Evolutionary conservation across 2,329 filamentous ascomycete species (phyloP).

Genomic region (Aspergillus fischeri): DNA sequence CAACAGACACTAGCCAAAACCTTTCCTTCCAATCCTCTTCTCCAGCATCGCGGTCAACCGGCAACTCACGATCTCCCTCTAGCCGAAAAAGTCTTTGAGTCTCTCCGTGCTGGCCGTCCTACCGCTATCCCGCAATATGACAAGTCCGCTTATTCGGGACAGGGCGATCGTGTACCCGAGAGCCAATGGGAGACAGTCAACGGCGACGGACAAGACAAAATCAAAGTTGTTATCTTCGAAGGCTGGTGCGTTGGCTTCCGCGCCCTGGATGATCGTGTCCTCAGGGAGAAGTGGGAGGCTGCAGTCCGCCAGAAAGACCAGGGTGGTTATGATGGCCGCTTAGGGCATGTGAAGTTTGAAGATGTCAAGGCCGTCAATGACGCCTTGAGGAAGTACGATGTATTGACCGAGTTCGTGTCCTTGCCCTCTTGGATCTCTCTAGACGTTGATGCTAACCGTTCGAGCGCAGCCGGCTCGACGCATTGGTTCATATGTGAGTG

Average conservation of each 20-base stretch:
- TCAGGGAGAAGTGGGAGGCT: slow-evolving; percentile 52
- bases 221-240: slow-evolving; percentile 73
- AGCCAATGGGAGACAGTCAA: slow-evolving; percentile 58
- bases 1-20: slow-evolving; percentile 62
- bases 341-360: slow-evolving; percentile 53
- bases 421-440: not conserved
- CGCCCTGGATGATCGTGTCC: slow-evolving; percentile 52
- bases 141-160: slow-evolving; percentile 71
- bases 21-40: slow-evolving; percentile 67
- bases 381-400: slow-evolving; percentile 55
- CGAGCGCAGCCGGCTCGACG: slow-evolving; percentile 49
- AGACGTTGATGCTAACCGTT: slow-evolving; percentile 10
- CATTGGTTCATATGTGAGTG: slow-evolving; percentile 60
- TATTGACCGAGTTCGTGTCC: slow-evolving; percentile 47
- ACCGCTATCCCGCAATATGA: slow-evolving; percentile 73
- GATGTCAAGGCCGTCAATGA: slow-evolving; percentile 58
- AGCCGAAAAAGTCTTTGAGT: slow-evolving; percentile 58
- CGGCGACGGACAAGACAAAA: slow-evolving; percentile 25
- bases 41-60: slow-evolving; percentile 79
- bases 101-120: slow-evolving; percentile 49
- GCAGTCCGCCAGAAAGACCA: slow-evolving; percentile 46
- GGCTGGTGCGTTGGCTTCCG: slow-evolving; percentile 90
- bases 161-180: slow-evolving; percentile 68
- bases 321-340: slow-evolving; percentile 46
- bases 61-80: slow-evolving; percentile 75